Evolutionary conservation across 306 rosid genomes (phyloP).

Genomic region (Quercus wislizeni): DNA sequence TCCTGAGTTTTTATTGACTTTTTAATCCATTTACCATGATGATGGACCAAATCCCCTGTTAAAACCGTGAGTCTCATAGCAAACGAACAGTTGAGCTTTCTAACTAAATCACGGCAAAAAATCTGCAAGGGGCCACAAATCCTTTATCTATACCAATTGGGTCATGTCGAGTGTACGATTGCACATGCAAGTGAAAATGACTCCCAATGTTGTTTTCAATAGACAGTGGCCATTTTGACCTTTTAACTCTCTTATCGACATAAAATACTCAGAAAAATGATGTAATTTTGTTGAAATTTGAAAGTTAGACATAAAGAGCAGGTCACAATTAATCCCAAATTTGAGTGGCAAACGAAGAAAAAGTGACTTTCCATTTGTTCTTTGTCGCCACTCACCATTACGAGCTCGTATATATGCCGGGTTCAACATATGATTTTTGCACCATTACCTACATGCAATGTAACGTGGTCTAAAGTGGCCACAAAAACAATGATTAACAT

Average conservation of each 20-base stretch:
- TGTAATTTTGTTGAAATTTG: background rate
- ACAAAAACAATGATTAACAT: background rate
- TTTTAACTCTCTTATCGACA: background rate
- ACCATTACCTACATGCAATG: background rate
- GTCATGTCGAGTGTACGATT: constrained; percentile 27
- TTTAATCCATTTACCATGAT: too few relatives aligned
- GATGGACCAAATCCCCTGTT: too few relatives aligned
- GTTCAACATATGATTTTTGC: too few relatives aligned
- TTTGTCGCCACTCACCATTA: background rate
- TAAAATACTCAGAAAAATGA: background rate
- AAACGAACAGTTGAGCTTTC: background rate
- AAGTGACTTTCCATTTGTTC: background rate
- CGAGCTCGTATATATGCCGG: too few relatives aligned
- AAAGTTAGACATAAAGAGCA: background rate
- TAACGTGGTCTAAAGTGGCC: background rate
- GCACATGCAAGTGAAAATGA: constrained; percentile 69
- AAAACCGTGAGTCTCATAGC: too few relatives aligned
- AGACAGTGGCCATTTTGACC: background rate
- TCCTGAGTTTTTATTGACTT: too few relatives aligned
- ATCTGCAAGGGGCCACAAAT: constrained; percentile 42
- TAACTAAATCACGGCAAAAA: constrained; percentile 11
- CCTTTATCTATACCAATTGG: constrained; percentile 24
- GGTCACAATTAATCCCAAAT: background rate
- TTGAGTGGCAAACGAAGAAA: too few relatives aligned
- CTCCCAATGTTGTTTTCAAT: constrained; percentile 25